Percentiles rank a stretch among this genome's conserved stretches.
phyloP scores from a whole-genome alignment of 2,329 filamentous ascomycete genomes.

The Tolypocladium guangdongense region DNA sequence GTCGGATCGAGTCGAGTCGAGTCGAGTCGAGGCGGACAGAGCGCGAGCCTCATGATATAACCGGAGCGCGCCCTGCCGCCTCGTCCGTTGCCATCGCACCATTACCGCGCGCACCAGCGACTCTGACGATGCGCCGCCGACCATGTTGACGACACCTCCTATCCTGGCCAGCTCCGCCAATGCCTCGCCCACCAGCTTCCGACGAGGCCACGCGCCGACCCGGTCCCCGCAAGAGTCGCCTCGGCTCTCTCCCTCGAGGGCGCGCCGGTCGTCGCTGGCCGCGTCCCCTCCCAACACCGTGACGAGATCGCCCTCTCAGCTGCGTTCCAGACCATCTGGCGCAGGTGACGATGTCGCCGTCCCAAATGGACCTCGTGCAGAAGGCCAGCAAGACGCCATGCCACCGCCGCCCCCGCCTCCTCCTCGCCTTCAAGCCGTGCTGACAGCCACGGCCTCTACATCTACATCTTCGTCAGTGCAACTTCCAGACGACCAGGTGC shows the following conservation, averaged over 20 bases:
- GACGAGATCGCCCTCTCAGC: slow-evolving; percentile 11
- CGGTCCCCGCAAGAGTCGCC: slow-evolving; percentile 13
- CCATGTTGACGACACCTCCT: slow-evolving; percentile 50
- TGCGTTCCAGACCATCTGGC: slow-evolving; percentile 6
- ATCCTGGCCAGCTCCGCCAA: slow-evolving; percentile 38
- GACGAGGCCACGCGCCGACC: slow-evolving; percentile 16
- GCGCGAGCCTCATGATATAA: slow-evolving; percentile 1
- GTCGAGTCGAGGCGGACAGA: neutral
- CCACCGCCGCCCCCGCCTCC: neutral
- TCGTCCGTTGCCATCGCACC: slow-evolving; percentile 2
- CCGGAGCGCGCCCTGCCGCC: slow-evolving; percentile 1
- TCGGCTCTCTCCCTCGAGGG: slow-evolving; percentile 13
- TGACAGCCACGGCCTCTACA: neutral
- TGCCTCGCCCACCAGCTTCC: slow-evolving; percentile 39
- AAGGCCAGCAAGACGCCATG: neutral
- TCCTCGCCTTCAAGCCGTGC: neutral
- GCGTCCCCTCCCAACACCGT: slow-evolving; percentile 4
- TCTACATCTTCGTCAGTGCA: neutral
- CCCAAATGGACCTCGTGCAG: neutral
- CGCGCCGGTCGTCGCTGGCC: slow-evolving; percentile 15
- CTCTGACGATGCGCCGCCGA: slow-evolving; percentile 37
- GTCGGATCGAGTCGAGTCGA: neutral
- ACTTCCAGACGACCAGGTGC: neutral
- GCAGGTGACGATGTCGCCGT: neutral
- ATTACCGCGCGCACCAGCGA: slow-evolving; percentile 4